Evolutionary conservation across 805 yeast genomes (phyloP), one percentile per base, ranked within the genome.

Genomic region (Groenewaldozyma salmanticensis): DNA sequence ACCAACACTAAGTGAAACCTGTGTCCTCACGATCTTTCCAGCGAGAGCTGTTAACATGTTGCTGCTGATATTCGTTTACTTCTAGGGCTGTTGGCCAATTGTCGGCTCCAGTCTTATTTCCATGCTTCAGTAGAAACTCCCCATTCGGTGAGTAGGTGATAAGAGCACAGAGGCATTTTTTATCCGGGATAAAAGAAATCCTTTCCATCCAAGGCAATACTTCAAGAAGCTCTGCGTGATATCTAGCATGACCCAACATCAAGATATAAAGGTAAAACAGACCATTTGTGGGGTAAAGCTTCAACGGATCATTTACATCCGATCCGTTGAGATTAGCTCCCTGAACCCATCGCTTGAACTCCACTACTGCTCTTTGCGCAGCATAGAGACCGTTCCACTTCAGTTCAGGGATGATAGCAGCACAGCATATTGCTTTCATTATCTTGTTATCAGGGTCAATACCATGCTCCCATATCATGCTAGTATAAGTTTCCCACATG

Each of bases 301-400:
- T 50, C 34, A 58, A 48, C n/a, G 58, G 29, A 37, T 60, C 54
- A 4, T 51, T 45, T 9, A 42, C 47, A 24, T 50, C 51, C 3
- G 50, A 42, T n/a, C 50, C 51, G 40, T 61, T 66, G 1, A 51
- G 49, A 20, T 43, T 45, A 0, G 62, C 49, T n/a, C 58, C 67
- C 32, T 71, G 60, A 1, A 67, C 64, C 49, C 59, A 55, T 21
- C 46, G 46, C 42, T 73, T 68, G 57, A 79, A 73, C 53, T 79
- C 83, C 31, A 64, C 68, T 2, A 77, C 65, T 0, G 82, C 77
- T 20, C 76, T 64, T 49, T 79, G 84, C 1, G 79, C 64, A 0
- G 87, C 82, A 39, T 60, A 71, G 31, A 66, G 38, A 1, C 60
- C 59, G 6, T 64, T 75, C 84, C 84, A 79, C 15, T 59, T 38